These are phyloP conservation scores for Lippia alba DNA, from an alignment of 305 asterid species.

Conservation along the genomic window DNA sequence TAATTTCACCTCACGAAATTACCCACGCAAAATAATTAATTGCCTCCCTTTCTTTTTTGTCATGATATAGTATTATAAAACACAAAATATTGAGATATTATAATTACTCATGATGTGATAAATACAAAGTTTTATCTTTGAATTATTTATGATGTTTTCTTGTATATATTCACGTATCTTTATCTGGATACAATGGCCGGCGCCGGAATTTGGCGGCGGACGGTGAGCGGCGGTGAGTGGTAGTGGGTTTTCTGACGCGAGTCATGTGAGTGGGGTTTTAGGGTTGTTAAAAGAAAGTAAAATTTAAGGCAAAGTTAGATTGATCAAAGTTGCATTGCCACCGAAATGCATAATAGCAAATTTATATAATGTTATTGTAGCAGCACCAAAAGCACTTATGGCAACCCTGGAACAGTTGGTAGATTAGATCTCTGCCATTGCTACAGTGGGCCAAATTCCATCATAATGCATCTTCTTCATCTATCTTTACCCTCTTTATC, in stretches of 20 bases:
- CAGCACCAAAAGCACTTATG: slow-evolving; percentile 67
- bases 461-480: slow-evolving; percentile 35
- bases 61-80: too few relatives aligned
- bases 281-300: slow-evolving; percentile 48
- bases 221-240: slow-evolving; percentile 31
- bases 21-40: not conserved
- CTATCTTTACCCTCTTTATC: slow-evolving; percentile 26
- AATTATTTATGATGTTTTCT: too few relatives aligned
- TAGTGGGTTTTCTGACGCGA: slow-evolving; percentile 56
- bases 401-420: slow-evolving; percentile 70
- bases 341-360: slow-evolving; percentile 25
- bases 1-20: not conserved
- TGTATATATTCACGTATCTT: too few relatives aligned
- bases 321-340: slow-evolving; percentile 33
- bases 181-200: slow-evolving; percentile 23
- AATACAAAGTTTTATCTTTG: too few relatives aligned
- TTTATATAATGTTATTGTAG: not conserved
- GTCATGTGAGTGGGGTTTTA: slow-evolving; percentile 81
- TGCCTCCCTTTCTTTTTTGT: not conserved
- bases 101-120: too few relatives aligned
- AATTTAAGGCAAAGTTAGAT: slow-evolving; percentile 44
- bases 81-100: too few relatives aligned
- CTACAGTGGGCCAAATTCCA: slow-evolving; percentile 54
- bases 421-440: slow-evolving; percentile 71
- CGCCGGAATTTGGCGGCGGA: slow-evolving; percentile 27